Conservation (phyloP, 1,284 basidiomycete species). For the Sporisorium reilianum region DNA sequence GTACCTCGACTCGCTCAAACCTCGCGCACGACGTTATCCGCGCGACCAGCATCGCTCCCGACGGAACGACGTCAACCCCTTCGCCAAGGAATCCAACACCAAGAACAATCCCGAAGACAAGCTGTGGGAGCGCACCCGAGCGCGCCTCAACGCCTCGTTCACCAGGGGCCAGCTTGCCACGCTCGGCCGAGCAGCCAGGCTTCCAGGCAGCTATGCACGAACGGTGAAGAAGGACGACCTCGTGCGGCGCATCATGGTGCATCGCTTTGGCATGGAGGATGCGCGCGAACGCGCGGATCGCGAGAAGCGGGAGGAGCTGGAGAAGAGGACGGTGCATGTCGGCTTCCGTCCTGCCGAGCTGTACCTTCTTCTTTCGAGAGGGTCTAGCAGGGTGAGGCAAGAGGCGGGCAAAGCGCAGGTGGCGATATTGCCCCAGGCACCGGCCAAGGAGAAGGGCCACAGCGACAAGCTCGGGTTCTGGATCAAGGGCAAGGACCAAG, state of each 20-base stretch:
- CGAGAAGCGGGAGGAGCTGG: slow-evolving; percentile 28
- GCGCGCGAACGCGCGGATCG: slow-evolving; percentile 27
- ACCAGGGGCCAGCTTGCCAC: slow-evolving; percentile 38
- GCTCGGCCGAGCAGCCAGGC: slow-evolving; percentile 30
- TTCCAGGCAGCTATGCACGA: slow-evolving; percentile 30
- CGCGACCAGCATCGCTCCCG: slow-evolving; percentile 4
- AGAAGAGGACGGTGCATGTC: slow-evolving; percentile 27
- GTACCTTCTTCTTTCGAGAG: slow-evolving; percentile 36
- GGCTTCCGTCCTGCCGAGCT: slow-evolving; percentile 37
- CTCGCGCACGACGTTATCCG: not conserved
- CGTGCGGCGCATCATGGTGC: slow-evolving; percentile 43
- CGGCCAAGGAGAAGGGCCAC: slow-evolving; percentile 12
- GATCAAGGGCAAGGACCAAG: slow-evolving; percentile 38
- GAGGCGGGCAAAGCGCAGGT: slow-evolving; percentile 35
- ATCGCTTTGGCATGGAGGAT: slow-evolving; percentile 48
- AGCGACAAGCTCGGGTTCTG: slow-evolving; percentile 37
- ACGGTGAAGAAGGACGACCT: slow-evolving; percentile 35
- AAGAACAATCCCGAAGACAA: slow-evolving; percentile 28
- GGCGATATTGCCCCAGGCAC: slow-evolving; percentile 23
- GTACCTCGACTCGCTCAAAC: slow-evolving; percentile 50
- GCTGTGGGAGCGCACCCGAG: slow-evolving; percentile 39
- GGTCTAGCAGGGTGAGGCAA: slow-evolving; percentile 27
- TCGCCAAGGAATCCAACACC: slow-evolving; percentile 19
- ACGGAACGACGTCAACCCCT: slow-evolving; percentile 17
- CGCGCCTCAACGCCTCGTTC: slow-evolving; percentile 40